These are phyloP conservation scores for Komagataella phaffii DNA, from an alignment of 805 yeast genomes.

Conservation along the genomic window DNA sequence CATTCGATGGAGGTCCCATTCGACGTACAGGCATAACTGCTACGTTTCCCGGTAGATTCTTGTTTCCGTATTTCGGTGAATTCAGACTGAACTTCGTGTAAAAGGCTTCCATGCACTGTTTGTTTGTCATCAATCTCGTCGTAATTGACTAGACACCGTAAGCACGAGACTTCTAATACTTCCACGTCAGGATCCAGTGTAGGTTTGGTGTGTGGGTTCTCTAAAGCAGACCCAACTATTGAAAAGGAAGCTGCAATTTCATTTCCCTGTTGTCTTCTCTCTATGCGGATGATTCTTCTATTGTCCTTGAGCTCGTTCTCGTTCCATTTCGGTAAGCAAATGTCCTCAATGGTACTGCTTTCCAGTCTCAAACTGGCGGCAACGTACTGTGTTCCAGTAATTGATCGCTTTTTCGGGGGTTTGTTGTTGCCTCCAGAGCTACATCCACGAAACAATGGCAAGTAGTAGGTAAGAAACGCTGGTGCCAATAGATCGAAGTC, in stretches of 20 bases:
- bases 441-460: constrained; percentile 24
- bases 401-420: constrained; percentile 24
- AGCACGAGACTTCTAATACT: constrained; percentile 39
- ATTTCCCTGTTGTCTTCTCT: constrained; percentile 35
- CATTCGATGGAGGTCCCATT: too few species aligned
- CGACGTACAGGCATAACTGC: too few species aligned
- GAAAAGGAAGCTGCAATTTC: constrained; percentile 33
- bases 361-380: constrained; percentile 34
- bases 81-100: too few species aligned
- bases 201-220: constrained; percentile 27
- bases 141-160: constrained; percentile 22
- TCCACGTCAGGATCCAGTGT: constrained; percentile 23
- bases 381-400: constrained; percentile 13
- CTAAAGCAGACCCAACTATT: constrained; percentile 37
- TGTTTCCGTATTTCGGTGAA: too few species aligned
- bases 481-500: too few species aligned
- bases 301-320: constrained; percentile 29
- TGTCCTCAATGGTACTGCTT: constrained; percentile 30
- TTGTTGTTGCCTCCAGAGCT: constrained; percentile 46
- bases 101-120: constrained; percentile 5
- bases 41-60: too few species aligned
- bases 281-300: constrained; percentile 45
- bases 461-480: too few species aligned
- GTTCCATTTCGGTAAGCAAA: constrained; percentile 40
- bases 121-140: neutral